Base-by-base conservation (phyloP, 495 filamentous ascomycete species). In the Neurospora sp. region DNA sequence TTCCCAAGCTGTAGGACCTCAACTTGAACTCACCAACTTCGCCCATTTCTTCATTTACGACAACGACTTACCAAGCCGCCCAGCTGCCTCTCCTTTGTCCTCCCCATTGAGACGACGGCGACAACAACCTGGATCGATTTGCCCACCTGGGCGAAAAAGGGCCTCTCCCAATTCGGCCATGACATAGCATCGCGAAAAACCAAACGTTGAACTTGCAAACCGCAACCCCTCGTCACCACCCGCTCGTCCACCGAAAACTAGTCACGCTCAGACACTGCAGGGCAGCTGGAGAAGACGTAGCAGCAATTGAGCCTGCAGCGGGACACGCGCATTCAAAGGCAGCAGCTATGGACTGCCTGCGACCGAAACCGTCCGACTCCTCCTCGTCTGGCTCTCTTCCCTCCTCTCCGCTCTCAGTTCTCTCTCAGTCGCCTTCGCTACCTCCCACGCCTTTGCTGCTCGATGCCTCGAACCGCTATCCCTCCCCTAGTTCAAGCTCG, bases 351-450 rank as follows among this genome's bases (percentile, higher is more conserved):
- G 81, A 78, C 14, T 41, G 59, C 11, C 10, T 40, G 54, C 62
- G n/a, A 59, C 76, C 77, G 5, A 71, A 78, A n/a, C 76, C 77
- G 27, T 77, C 80, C 69, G 74, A 77, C 39, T 78, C 78, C 62
- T 75, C 78, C 12, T 77, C 78, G 10, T 18, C 54, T 18, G 54
- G 27, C 54, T 84, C 84, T 27, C 81, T 83, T 7, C 84, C 83
- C 23, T 86, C 84, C n/a, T 87, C 85, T 7, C 85, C 85, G 18
- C 81, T 87, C 71, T 86, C 85, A 7, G 71, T 85, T 39, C 79
- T 86, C 54, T 85, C 85, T 0, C 80, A 82, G 38, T 91, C 91
- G 12, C 88, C 91, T 4, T 85, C 86, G 81, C 85, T 76, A 81
- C 85, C 79, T 39, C 75, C 75, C 85, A 86, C 80, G 83, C 86